A percentile compares a stretch with the other conserved stretches of the same genome.
phyloP scores from a whole-genome alignment of 2,329 filamentous ascomycete species.

The Alternaria sp. region DNA sequence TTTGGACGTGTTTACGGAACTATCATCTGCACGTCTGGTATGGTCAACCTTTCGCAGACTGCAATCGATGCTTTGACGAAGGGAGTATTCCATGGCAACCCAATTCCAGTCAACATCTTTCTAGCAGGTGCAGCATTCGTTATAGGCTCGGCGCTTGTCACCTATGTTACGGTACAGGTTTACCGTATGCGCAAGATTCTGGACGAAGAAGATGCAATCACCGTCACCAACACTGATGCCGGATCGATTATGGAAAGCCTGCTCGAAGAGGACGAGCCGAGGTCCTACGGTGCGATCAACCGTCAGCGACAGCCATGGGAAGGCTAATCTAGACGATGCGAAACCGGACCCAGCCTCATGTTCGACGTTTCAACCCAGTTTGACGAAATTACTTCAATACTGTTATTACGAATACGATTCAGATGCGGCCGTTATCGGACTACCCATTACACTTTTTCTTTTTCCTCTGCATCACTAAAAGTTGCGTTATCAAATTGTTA shows the following conservation, averaged over 20 bases:
- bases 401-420: constrained; percentile 5
- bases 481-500: neutral
- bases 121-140: constrained; percentile 68
- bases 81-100: constrained; percentile 72
- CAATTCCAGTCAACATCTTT: constrained; percentile 76
- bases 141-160: constrained; percentile 70
- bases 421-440: neutral
- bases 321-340: neutral
- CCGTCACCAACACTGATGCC: constrained; percentile 73
- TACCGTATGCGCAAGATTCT: constrained; percentile 44
- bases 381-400: neutral
- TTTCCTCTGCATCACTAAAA: neutral
- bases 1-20: constrained; percentile 91
- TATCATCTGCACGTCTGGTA: constrained; percentile 82
- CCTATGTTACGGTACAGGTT: constrained; percentile 44
- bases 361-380: neutral
- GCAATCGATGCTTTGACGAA: constrained; percentile 81
- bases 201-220: constrained; percentile 58
- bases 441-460: neutral
- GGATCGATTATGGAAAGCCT: constrained; percentile 62
- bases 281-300: constrained; percentile 38
- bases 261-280: constrained; percentile 48
- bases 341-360: neutral
- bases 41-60: constrained; percentile 83
- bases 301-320: constrained; percentile 29